Evolutionary conservation across 2,329 filamentous ascomycete species (phyloP).

Genomic region (Diaporthe amygdali): DNA sequence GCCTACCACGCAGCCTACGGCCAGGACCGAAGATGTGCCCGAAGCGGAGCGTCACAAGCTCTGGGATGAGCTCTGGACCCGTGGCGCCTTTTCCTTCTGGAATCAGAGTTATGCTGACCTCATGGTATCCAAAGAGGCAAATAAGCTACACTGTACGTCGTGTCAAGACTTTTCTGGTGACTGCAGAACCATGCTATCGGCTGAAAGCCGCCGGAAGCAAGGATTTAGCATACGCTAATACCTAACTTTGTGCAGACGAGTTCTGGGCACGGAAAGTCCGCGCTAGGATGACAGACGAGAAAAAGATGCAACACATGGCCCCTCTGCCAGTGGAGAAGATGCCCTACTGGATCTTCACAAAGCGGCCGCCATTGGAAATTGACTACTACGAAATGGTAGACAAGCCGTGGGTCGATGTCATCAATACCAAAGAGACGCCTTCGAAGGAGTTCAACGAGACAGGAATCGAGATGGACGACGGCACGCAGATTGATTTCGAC

Average conservation of each 20-base stretch:
- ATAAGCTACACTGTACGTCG: constrained; percentile 39
- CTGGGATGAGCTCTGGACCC: constrained; percentile 48
- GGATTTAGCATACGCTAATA: not conserved
- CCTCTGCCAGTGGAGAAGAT: constrained; percentile 50
- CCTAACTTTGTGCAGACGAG: constrained; percentile 33
- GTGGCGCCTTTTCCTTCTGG: constrained; percentile 54
- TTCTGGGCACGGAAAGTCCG: constrained; percentile 54
- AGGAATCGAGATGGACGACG: constrained; percentile 45
- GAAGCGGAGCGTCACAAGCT: constrained; percentile 48
- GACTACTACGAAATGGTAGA: constrained; percentile 30
- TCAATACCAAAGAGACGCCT: constrained; percentile 47
- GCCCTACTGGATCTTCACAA: constrained; percentile 53
- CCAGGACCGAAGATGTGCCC: constrained; percentile 40
- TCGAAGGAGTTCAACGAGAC: constrained; percentile 45
- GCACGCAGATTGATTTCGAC: constrained; percentile 42
- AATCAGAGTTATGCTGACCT: constrained; percentile 52
- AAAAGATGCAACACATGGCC: constrained; percentile 49
- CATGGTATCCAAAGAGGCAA: constrained; percentile 45
- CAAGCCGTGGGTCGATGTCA: constrained; percentile 47
- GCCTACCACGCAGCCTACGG: constrained; percentile 49
- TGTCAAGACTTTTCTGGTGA: not conserved
- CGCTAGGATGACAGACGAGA: constrained; percentile 48
- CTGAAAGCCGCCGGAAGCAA: no score
- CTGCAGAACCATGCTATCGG: not conserved
- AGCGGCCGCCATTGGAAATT: constrained; percentile 13